Percentiles rank a stretch among this genome's conserved stretches.
Conservation (phyloP, 1,284 basidiomycete genomes). For the Fistulina hepatica region DNA sequence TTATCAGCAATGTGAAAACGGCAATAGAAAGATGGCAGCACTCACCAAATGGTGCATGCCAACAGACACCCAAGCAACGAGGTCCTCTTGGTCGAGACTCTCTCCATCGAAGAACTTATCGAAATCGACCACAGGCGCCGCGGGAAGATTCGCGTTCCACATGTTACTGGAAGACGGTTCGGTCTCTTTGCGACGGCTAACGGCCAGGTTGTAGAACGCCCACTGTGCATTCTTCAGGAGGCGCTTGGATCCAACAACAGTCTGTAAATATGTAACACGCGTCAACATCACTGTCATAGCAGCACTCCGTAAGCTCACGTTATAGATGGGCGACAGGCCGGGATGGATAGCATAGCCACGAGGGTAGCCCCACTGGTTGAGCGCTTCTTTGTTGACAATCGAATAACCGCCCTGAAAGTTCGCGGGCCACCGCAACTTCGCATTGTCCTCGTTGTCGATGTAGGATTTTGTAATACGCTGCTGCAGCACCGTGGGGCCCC, state of each 20-base stretch:
- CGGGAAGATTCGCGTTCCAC: constrained; percentile 57
- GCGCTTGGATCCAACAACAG: constrained; percentile 46
- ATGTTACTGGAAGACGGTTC: constrained; percentile 44
- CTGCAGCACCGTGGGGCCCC: constrained; percentile 43
- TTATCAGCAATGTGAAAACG: constrained; percentile 4
- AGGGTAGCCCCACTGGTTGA: constrained; percentile 45
- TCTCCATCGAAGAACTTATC: constrained; percentile 55
- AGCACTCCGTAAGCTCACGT: constrained; percentile 24
- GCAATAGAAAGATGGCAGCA: constrained; percentile 3
- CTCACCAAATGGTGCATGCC: constrained; percentile 49
- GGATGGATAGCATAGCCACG: constrained; percentile 48
- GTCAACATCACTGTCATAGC: not conserved
- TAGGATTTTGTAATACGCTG: constrained; percentile 39
- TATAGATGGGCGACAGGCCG: constrained; percentile 40
- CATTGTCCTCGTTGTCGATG: constrained; percentile 47
- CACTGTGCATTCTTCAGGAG: constrained; percentile 51
- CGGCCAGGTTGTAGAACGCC: constrained; percentile 52
- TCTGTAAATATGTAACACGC: constrained; percentile 24
- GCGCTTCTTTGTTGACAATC: constrained; percentile 47
- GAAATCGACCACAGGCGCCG: constrained; percentile 47
- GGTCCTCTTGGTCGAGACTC: constrained; percentile 46
- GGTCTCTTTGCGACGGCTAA: constrained; percentile 46
- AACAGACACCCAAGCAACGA: constrained; percentile 56
- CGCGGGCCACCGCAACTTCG: constrained; percentile 37
- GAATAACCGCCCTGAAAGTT: constrained; percentile 48